phyloP scores from a whole-genome alignment of 148 eudicot genomes.

The Selenicereus undatus region DNA sequence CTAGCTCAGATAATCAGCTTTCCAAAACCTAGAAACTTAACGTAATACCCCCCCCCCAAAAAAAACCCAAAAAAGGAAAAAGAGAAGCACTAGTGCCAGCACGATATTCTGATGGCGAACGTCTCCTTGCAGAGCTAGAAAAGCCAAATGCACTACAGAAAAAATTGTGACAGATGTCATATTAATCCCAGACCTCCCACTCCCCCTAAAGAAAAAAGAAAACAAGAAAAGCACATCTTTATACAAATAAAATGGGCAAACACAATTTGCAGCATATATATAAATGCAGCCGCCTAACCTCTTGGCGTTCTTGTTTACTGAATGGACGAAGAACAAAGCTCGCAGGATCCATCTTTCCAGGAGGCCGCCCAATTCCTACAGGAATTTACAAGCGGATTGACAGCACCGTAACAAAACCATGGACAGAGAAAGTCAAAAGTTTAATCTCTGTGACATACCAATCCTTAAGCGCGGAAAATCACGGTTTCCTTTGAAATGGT shows the following conservation, averaged over 20 bases:
- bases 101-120: too few relatives aligned
- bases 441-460: slow-evolving; percentile 40
- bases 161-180: too few relatives aligned
- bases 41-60: not conserved
- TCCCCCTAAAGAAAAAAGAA: not conserved
- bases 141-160: too few relatives aligned
- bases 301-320: slow-evolving; percentile 67
- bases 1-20: not conserved
- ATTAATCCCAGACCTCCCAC: not conserved
- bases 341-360: slow-evolving; percentile 84
- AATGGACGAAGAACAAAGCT: slow-evolving; percentile 77
- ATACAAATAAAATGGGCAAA: not conserved
- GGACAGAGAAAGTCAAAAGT: not conserved
- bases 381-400: not conserved
- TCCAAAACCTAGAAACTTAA: not conserved
- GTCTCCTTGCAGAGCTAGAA: too few relatives aligned
- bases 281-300: slow-evolving; percentile 41
- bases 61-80: not conserved
- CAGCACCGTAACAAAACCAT: not conserved
- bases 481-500: slow-evolving; percentile 76
- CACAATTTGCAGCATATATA: not conserved
- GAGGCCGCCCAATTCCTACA: slow-evolving; percentile 93
- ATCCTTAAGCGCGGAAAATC: slow-evolving; percentile 92
- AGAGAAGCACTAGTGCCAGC: not conserved
- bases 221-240: not conserved